phyloP scores from a whole-genome alignment of 2,329 filamentous ascomycete species.

The Xylariaceae sp. region DNA sequence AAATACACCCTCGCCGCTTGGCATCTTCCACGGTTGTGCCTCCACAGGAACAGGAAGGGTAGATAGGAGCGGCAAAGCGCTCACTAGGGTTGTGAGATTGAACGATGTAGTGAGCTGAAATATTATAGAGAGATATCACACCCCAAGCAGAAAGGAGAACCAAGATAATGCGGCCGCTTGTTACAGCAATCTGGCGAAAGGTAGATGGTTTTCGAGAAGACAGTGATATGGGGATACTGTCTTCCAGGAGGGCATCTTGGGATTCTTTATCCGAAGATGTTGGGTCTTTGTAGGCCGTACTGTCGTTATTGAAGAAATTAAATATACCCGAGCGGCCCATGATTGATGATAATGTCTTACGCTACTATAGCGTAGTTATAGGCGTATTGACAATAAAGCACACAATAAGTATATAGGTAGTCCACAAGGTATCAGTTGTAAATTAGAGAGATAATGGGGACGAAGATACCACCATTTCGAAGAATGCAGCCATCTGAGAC shows the following conservation, averaged over 20 bases:
- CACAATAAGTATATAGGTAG: too few species aligned
- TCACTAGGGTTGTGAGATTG: conserved; percentile 1
- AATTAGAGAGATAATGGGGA: too few species aligned
- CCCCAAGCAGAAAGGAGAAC: conserved; percentile 2
- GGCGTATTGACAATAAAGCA: too few species aligned
- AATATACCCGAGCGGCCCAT: not conserved
- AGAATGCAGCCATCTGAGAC: too few species aligned
- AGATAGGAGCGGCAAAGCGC: not conserved
- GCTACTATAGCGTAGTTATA: too few species aligned
- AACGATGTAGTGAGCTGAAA: not conserved
- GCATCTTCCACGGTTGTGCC: conserved; percentile 4
- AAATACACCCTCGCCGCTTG: conserved; percentile 2
- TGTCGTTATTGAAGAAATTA: not conserved
- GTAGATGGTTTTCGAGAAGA: not conserved
- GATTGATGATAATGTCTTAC: not conserved
- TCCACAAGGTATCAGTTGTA: too few species aligned
- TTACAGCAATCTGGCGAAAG: not conserved
- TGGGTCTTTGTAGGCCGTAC: not conserved
- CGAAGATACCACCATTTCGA: too few species aligned
- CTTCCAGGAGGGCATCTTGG: conserved; percentile 1
- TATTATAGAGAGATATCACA: not conserved
- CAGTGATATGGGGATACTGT: not conserved
- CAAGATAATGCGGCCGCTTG: not conserved
- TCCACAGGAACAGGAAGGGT: conserved; percentile 3
- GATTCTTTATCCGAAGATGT: not conserved